Conservation (phyloP, 371 early-diverging fungal genomes). For the Syncephalastrum sp. region DNA sequence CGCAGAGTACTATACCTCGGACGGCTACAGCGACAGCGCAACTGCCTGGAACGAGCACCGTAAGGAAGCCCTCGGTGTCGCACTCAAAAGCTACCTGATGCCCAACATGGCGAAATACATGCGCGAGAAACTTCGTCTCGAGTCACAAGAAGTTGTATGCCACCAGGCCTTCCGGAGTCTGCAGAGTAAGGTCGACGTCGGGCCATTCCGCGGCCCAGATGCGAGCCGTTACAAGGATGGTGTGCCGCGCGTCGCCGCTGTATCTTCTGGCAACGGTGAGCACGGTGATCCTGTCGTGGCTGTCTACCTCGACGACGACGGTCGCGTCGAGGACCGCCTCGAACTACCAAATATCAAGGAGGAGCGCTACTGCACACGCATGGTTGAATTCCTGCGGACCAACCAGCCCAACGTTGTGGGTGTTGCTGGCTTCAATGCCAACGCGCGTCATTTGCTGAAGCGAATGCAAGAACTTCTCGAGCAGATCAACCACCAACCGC, state of each 20-base stretch:
- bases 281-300: conserved; percentile 68
- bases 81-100: conserved; percentile 65
- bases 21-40: conserved; percentile 59
- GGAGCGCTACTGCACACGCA: conserved; percentile 51
- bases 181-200: conserved; percentile 75
- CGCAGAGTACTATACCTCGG: conserved; percentile 62
- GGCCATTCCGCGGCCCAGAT: conserved; percentile 62
- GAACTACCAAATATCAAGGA: conserved; percentile 65
- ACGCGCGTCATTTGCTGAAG: conserved; percentile 71
- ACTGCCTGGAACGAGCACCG: conserved; percentile 83
- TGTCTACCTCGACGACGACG: conserved; percentile 77
- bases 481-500: conserved; percentile 47
- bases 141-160: conserved; percentile 74
- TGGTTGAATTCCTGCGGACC: conserved; percentile 60
- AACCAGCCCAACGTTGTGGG: conserved; percentile 79
- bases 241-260: conserved; percentile 77
- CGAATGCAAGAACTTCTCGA: conserved; percentile 59
- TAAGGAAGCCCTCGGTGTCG: conserved; percentile 58
- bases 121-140: conserved; percentile 68
- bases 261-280: conserved; percentile 83
- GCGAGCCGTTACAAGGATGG: conserved; percentile 42
- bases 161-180: conserved; percentile 61
- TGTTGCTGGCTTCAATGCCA: conserved; percentile 77
- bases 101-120: conserved; percentile 76
- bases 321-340: conserved; percentile 66